Conservation (phyloP, 2,329 filamentous ascomycete species). For the Fonsecaea pedrosoi region DNA sequence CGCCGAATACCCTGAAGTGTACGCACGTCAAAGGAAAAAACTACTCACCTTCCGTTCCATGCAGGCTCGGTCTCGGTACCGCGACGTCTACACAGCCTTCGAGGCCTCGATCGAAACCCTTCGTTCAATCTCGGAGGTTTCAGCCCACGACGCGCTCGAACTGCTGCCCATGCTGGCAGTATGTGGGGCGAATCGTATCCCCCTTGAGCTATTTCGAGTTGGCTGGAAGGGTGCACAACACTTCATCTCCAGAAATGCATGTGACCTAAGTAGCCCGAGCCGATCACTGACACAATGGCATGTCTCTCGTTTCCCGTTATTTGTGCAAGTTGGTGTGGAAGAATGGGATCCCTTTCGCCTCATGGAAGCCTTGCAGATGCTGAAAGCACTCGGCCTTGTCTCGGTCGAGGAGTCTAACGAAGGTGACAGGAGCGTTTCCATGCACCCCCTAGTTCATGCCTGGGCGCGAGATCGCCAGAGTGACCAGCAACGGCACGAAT, state of each 20-base stretch:
- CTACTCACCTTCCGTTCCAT: slow-evolving; percentile 42
- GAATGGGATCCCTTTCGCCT: slow-evolving; percentile 43
- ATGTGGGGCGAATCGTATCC: slow-evolving; percentile 40
- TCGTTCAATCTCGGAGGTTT: slow-evolving; percentile 11
- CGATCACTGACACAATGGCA: slow-evolving; percentile 32
- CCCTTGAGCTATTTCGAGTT: slow-evolving; percentile 44
- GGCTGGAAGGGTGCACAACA: slow-evolving; percentile 39
- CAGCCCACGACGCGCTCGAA: slow-evolving; percentile 40
- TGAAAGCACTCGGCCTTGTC: slow-evolving; percentile 44
- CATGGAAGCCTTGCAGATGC: slow-evolving; percentile 40
- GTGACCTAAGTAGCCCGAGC: slow-evolving; percentile 6
- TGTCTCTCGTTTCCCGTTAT: slow-evolving; percentile 32
- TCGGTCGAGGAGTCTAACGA: slow-evolving; percentile 26
- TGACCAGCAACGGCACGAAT: slow-evolving; percentile 31
- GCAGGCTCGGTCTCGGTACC: slow-evolving; percentile 45
- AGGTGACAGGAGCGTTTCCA: slow-evolving; percentile 39
- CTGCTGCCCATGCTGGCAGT: slow-evolving; percentile 44
- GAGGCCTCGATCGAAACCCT: slow-evolving; percentile 45
- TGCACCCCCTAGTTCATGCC: slow-evolving; percentile 48
- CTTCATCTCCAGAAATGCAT: slow-evolving; percentile 4
- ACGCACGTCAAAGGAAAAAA: slow-evolving; percentile 38
- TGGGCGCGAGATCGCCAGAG: slow-evolving; percentile 45
- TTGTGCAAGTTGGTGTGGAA: slow-evolving; percentile 35
- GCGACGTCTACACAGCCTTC: slow-evolving; percentile 48
- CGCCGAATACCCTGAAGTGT: slow-evolving; percentile 40